These are phyloP conservation scores for Phialophora verrucosa DNA, from an alignment of 2,329 filamentous ascomycete species.

Conservation along the genomic window DNA sequence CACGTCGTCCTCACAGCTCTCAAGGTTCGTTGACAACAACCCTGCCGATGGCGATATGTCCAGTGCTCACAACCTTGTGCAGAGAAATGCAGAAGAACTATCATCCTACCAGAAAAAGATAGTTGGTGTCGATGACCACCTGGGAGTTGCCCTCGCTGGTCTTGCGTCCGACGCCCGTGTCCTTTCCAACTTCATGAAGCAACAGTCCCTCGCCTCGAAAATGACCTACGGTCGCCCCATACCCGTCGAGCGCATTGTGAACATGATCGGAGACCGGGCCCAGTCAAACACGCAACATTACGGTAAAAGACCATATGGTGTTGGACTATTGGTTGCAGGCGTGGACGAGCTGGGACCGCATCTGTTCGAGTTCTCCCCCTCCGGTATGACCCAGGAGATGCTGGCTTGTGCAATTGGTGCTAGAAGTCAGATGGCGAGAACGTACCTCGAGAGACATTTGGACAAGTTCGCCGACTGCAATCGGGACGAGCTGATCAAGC, in stretches of 20 bases:
- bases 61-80: constrained; percentile 30
- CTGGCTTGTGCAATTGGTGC: constrained; percentile 93
- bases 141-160: constrained; percentile 92
- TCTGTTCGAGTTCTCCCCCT: constrained; percentile 97
- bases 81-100: constrained; percentile 99
- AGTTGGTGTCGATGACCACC: constrained; percentile 93
- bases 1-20: constrained; percentile 94
- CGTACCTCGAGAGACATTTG: constrained; percentile 91
- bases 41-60: constrained; percentile 27
- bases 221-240: constrained; percentile 95
- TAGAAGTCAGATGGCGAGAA: constrained; percentile 94
- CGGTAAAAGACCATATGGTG: constrained; percentile 93
- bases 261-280: constrained; percentile 92
- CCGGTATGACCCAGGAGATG: constrained; percentile 97
- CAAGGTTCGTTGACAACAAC: constrained; percentile 68
- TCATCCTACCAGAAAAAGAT: constrained; percentile 99
- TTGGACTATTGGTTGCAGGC: constrained; percentile 88
- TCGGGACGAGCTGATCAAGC: constrained; percentile 85
- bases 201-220: constrained; percentile 93
- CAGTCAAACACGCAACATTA: constrained; percentile 98
- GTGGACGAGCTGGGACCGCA: constrained; percentile 94
- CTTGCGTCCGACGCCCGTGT: constrained; percentile 97
- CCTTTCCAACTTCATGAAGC: constrained; percentile 99
- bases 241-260: constrained; percentile 84
- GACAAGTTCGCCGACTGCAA: constrained; percentile 78